These are phyloP conservation scores for Poterioochromonas sp. DNA, from an alignment of 352 stramenopile species.

Conservation along the genomic window DNA sequence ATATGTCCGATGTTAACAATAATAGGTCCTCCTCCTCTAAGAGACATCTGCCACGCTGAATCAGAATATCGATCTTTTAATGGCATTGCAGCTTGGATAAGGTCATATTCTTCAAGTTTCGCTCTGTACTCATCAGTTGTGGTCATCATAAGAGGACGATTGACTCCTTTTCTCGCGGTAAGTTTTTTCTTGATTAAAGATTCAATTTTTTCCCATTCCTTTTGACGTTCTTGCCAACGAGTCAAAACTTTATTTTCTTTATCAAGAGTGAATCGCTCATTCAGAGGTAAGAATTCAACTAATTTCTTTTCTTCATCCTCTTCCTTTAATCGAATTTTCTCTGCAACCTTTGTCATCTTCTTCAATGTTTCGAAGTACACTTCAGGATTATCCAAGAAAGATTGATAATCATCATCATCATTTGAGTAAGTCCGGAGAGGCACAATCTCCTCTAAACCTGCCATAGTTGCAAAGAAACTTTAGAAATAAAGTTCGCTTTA, in stretches of 20 bases:
- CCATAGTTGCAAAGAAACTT: too few species aligned
- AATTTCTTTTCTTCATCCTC: constrained; percentile 11
- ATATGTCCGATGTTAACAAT: constrained; percentile 3
- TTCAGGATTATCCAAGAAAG: not conserved
- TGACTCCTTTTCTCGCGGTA: not conserved
- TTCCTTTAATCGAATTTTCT: not conserved
- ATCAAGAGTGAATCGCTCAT: constrained; percentile 9
- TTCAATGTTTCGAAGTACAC: constrained; percentile 5
- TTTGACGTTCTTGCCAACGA: constrained; percentile 24
- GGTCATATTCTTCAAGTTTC: constrained; percentile 21
- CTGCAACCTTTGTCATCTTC: not conserved
- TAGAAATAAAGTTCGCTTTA: too few species aligned
- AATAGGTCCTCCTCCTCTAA: not conserved
- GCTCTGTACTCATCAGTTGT: constrained; percentile 18
- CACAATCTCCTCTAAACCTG: too few species aligned
- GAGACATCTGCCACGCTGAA: not conserved
- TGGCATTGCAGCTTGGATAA: constrained; percentile 27
- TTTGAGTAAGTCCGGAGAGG: too few species aligned
- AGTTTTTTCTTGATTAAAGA: not conserved
- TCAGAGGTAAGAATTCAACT: not conserved
- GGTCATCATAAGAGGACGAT: constrained; percentile 16
- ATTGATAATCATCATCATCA: too few species aligned
- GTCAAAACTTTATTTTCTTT: constrained; percentile 26
- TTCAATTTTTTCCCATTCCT: constrained; percentile 14
- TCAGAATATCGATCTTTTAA: not conserved